These are phyloP conservation scores for Amyloporia xantha DNA, from an alignment of 768 basidiomycete species.

Conservation along the genomic window DNA sequence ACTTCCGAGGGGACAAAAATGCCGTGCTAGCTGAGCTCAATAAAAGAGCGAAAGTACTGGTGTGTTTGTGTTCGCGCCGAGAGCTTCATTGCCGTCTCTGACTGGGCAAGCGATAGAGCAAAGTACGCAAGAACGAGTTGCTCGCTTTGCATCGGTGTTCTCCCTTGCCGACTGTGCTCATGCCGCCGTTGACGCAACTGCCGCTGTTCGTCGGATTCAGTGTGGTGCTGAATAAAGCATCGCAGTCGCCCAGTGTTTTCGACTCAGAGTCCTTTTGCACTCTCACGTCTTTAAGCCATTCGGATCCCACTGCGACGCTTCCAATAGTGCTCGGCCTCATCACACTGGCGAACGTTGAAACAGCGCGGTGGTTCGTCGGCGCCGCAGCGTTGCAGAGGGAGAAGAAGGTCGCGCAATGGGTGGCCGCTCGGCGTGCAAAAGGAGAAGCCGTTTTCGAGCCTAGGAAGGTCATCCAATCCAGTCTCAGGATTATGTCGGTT, in stretches of 20 bases:
- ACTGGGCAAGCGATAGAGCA: slow-evolving; percentile 34
- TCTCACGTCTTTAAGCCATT: slow-evolving; percentile 59
- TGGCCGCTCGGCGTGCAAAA: slow-evolving; percentile 35
- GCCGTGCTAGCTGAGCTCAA: slow-evolving; percentile 41
- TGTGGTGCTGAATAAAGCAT: slow-evolving; percentile 46
- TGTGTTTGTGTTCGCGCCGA: slow-evolving; percentile 24
- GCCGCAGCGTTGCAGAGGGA: slow-evolving; percentile 48
- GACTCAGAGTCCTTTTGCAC: slow-evolving; percentile 76
- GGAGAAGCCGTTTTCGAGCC: slow-evolving; percentile 41
- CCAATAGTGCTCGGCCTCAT: slow-evolving; percentile 68
- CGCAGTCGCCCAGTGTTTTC: slow-evolving; percentile 55
- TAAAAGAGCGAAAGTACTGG: slow-evolving; percentile 42
- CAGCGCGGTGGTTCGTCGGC: slow-evolving; percentile 65
- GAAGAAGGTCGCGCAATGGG: slow-evolving; percentile 40
- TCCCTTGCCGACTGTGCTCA: slow-evolving; percentile 48
- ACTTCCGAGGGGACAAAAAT: slow-evolving; percentile 49
- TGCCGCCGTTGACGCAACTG: slow-evolving; percentile 61
- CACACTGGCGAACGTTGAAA: slow-evolving; percentile 76
- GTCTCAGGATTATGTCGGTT: slow-evolving; percentile 51
- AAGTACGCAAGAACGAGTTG: slow-evolving; percentile 50
- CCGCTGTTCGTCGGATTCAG: slow-evolving; percentile 69
- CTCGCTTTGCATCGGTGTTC: slow-evolving; percentile 51
- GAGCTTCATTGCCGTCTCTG: background rate
- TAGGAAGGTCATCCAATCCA: slow-evolving; percentile 45
- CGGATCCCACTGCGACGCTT: slow-evolving; percentile 63